These are phyloP conservation scores for Meyerozyma guilliermondii DNA, from an alignment of 1,139 yeast species.

Conservation along the genomic window DNA sequence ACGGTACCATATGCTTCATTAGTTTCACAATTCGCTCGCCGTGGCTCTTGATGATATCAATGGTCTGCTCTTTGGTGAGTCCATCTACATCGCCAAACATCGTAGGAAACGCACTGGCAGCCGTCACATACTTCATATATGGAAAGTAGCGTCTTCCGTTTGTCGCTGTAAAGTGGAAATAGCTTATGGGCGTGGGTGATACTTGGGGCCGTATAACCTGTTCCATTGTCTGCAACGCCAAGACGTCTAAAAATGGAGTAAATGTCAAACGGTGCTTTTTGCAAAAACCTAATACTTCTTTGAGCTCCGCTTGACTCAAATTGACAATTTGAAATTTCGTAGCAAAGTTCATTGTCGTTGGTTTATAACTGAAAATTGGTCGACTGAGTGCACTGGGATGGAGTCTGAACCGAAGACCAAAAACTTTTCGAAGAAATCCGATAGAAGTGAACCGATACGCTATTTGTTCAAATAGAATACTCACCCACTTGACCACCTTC, in stretches of 20 bases:
- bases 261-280: conserved; percentile 17
- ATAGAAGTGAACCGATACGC: not conserved
- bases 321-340: conserved; percentile 13
- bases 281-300: conserved; percentile 10
- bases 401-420: not conserved
- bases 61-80: conserved; percentile 3
- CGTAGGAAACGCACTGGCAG: conserved; percentile 12
- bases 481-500: conserved; percentile 8
- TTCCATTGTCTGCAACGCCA: conserved; percentile 16
- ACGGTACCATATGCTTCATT: conserved; percentile 11
- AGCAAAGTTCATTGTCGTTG: conserved; percentile 7
- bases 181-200: conserved; percentile 8
- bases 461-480: not conserved
- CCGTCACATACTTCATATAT: conserved; percentile 13
- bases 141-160: conserved; percentile 25
- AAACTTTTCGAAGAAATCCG: not conserved
- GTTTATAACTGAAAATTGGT: conserved; percentile 12
- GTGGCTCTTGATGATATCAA: conserved; percentile 5
- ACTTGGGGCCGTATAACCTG: conserved; percentile 15
- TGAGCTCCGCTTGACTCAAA: conserved; percentile 10
- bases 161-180: conserved; percentile 11
- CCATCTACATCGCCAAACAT: conserved; percentile 2
- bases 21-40: conserved; percentile 6
- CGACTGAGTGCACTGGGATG: conserved; percentile 10
- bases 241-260: conserved; percentile 21